Percentiles rank a stretch among this genome's conserved stretches.
phyloP scores from a whole-genome alignment of 2,329 filamentous ascomycete genomes.

The Diaporthe sp. region DNA sequence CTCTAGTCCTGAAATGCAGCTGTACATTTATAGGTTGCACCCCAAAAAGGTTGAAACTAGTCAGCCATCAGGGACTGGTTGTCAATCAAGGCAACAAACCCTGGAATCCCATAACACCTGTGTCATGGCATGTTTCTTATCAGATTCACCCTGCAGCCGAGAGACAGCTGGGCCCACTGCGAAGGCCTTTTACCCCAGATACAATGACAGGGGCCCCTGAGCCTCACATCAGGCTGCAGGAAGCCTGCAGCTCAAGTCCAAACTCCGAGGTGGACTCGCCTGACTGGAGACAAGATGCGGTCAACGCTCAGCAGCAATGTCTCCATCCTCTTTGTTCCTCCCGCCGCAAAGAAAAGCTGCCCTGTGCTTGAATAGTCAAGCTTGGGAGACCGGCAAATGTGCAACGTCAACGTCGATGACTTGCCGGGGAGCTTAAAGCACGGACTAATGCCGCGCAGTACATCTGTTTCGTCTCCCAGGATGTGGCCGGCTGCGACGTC shows the following conservation, averaged over 20 bases:
- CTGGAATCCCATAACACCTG: conserved; percentile 1
- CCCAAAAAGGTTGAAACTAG: neutral
- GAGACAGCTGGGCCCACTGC: conserved; percentile 10
- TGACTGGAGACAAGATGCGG: neutral
- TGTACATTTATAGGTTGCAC: neutral
- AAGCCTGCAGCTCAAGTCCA: conserved; percentile 22
- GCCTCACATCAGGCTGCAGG: conserved; percentile 24
- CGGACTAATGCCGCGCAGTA: conserved; percentile 21
- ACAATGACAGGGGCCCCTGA: conserved; percentile 19
- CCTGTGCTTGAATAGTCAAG: neutral
- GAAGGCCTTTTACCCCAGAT: conserved; percentile 20
- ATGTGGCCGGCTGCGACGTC: conserved; percentile 25
- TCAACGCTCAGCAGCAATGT: neutral
- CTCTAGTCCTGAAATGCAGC: neutral
- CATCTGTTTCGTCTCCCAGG: conserved; percentile 31
- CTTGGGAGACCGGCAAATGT: conserved; percentile 8
- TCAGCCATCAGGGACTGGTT: neutral
- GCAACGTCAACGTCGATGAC: neutral
- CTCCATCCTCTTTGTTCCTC: conserved; percentile 3
- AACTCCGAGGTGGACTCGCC: neutral
- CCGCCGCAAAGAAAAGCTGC: neutral
- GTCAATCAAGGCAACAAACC: neutral
- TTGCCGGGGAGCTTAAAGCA: conserved; percentile 25
- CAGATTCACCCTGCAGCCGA: conserved; percentile 21
- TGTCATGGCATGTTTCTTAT: conserved; percentile 23